Evolutionary conservation across 768 basidiomycete species (phyloP), one percentile per base, ranked within the genome.

Genomic region (Lactarius akahatsu): DNA sequence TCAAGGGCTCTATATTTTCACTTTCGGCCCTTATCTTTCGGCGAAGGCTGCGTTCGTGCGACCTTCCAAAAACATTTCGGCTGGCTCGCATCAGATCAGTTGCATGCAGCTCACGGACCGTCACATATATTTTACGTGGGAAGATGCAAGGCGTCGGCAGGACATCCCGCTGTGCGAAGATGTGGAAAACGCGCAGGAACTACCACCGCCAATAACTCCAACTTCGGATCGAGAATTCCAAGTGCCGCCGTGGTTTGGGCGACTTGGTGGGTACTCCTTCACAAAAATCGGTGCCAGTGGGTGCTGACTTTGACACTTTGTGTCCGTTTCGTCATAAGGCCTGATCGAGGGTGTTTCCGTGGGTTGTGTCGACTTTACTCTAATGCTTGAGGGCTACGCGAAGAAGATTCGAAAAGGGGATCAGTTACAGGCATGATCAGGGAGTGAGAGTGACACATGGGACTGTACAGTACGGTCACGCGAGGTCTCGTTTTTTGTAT

Each of bases 101-200:
- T 71, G 68, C 38, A 47, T 67, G 43, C 68, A 71, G 43, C 57
- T 71, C 6, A 70, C 69, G 1, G 68, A 71, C 57, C 59, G 70
- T 28, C 68, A 60, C 16, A 13, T 71, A 4, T 66, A 70, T 58
- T 71, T 71, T 54, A 66, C 65, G 36, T 71, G 68, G 70, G 60
- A 63, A 1, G 40, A 63, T n/a, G 4, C 32, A 7, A 55, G 16
- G 30, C 69, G 63, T 26, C 60, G 50, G 18, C 4, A 15, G 45
- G 56, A 59, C 47, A 5, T 70, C 34, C 36, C 20, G 3, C 54
- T 65, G 36, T 64, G 50, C 20, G 23, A 54, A n/a, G 69, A 64
- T 2, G 40, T 26, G 16, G 45, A 50, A 58, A 28, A 23, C 23
- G 11, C 13, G 23, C n/a, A 8, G n/a, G 61, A 28, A 4, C 30